Evolutionary conservation across 495 filamentous ascomycete genomes (phyloP), one percentile per base, ranked within the genome.

Genomic region (Daldinia caldariorum): DNA sequence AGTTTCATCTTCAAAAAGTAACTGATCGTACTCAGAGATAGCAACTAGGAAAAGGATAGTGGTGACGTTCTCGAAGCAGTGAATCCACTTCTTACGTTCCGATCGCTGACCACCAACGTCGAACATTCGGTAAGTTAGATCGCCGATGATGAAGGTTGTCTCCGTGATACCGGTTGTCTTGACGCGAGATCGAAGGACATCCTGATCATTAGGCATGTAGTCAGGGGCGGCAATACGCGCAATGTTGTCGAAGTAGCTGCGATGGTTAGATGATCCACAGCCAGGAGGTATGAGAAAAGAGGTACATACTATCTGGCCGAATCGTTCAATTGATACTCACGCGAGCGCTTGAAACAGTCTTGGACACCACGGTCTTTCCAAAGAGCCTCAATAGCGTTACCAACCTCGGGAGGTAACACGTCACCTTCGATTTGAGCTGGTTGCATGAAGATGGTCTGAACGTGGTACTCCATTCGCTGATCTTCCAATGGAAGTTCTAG

Each of bases 51-150:
- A 99, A 38, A 99, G 91, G 73, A 99, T 97, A 16, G 95, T 97
- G 50, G 94, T 97, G 76, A 99, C 95, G 74, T 99, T 98, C 84
- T 99, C 95, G 83, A 99, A 99, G 85, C 94, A 97, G 84, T 99
- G 95, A 66, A 99, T 99, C 95, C 95, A 99, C 90, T 99, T 99
- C 91, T 99, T 99, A 71, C 95, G 91, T 82, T 99, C 95, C 1
- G 96, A 98, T 73, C 95, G 91, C 82, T 98, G 95, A 75, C 95
- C 95, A 85, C 95, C 95, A 35, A 99, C 95, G 79, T 99, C 95
- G 83, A 98, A 98, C 95, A 99, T 99, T 61, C 96, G 90, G 83
- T 97, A 99, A 34, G 94, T 98, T 76, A 99, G 83, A 74, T 97
- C 93, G 67, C 95, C 96, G 70, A 98, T 96, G 77, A 97, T 94